Evolutionary conservation across 495 filamentous ascomycete species (phyloP).

Genomic region (Talaromyces trachyspermus): DNA sequence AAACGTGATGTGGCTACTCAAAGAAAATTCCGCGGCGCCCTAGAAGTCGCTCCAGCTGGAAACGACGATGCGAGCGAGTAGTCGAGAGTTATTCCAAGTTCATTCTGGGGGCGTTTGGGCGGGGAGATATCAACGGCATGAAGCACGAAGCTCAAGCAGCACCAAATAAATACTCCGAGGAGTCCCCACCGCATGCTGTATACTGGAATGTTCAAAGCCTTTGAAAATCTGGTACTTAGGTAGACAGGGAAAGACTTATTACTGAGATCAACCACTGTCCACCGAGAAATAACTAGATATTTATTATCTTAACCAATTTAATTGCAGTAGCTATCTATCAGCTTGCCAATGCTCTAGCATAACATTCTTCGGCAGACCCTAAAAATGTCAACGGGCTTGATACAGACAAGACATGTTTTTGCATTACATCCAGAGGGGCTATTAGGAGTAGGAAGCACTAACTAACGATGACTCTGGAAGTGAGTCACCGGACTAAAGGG

Average conservation of each 20-base stretch:
- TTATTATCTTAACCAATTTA: background rate
- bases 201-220: background rate
- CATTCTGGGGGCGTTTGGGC: background rate
- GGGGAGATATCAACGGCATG: background rate
- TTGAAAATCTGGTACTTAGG: background rate
- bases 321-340: background rate
- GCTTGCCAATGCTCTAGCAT: no score
- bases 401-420: no score
- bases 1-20: conserved; percentile 11
- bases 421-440: background rate
- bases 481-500: no score
- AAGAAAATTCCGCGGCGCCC: background rate
- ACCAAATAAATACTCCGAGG: background rate
- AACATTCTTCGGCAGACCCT: no score
- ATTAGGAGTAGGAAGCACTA: background rate
- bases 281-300: background rate
- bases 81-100: background rate
- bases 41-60: background rate
- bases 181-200: conserved; percentile 1
- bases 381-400: background rate
- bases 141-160: background rate
- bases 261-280: background rate
- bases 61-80: background rate
- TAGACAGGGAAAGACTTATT: background rate
- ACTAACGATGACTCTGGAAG: no score